These are phyloP conservation scores for Artemisia annua DNA, from an alignment of 129 eudicot species.

Conservation along the genomic window DNA sequence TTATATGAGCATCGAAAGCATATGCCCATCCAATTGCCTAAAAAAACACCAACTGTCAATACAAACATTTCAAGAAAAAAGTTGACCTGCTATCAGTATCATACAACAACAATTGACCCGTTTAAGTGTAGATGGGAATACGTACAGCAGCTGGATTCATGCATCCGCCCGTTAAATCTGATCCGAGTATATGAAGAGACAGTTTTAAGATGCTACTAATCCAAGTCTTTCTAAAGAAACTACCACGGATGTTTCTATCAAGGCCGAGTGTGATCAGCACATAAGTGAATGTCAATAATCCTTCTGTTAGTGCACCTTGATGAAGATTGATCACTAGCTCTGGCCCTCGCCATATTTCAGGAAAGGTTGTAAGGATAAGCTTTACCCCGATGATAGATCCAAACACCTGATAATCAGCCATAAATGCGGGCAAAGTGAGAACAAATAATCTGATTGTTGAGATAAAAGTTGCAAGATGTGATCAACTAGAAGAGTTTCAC, in stretches of 20 bases:
- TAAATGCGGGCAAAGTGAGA: not conserved
- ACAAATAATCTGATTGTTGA: not conserved
- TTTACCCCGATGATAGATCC: constrained; percentile 71
- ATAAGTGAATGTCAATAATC: constrained; percentile 64
- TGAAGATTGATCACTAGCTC: constrained; percentile 64
- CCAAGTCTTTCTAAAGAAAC: constrained; percentile 83
- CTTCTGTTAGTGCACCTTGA: constrained; percentile 85
- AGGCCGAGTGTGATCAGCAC: constrained; percentile 55
- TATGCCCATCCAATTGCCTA: constrained; percentile 90
- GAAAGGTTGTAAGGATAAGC: constrained; percentile 49
- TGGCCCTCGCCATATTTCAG: constrained; percentile 73
- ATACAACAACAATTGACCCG: not conserved
- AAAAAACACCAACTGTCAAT: not conserved
- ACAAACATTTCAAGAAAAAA: constrained; percentile 10
- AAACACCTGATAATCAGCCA: constrained; percentile 46
- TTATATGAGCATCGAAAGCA: constrained; percentile 61
- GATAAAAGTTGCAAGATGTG: constrained; percentile 1
- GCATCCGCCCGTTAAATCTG: constrained; percentile 89
- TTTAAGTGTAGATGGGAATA: constrained; percentile 12
- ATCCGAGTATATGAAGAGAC: constrained; percentile 76
- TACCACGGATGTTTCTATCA: constrained; percentile 45
- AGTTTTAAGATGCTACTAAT: constrained; percentile 76
- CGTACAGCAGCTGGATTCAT: constrained; percentile 97
- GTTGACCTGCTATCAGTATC: not conserved
- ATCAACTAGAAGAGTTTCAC: not conserved